phyloP scores from a whole-genome alignment of 225 moss, liverwort and hornwort genomes.

The Pleurozium schreberi region DNA sequence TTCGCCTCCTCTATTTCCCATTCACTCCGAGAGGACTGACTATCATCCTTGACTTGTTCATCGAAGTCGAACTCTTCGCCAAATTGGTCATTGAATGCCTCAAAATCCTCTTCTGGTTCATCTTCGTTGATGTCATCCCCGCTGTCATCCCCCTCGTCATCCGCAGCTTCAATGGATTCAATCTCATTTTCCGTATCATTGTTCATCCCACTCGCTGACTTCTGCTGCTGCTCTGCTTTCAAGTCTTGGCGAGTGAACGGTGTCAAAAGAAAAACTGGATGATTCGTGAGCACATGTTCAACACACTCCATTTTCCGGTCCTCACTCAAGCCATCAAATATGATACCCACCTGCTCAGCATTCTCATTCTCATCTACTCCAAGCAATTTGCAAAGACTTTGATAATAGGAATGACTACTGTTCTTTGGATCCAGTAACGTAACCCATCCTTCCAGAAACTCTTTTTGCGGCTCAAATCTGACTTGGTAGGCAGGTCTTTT shows the following conservation, averaged over 20 bases:
- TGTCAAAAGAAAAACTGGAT: conserved; percentile 60
- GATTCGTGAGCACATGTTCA: conserved; percentile 56
- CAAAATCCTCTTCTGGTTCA: conserved; percentile 16
- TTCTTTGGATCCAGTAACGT: conserved; percentile 37
- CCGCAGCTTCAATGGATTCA: conserved; percentile 1
- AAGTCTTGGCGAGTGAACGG: conserved; percentile 15
- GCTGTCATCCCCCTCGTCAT: not conserved
- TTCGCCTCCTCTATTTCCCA: conserved; percentile 43
- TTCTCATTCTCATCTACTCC: conserved; percentile 38
- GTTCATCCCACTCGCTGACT: not conserved
- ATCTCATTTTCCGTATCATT: not conserved
- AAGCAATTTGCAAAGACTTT: conserved; percentile 44
- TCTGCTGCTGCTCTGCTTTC: not conserved
- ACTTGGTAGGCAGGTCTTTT: conserved; percentile 60
- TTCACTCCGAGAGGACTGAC: not conserved
- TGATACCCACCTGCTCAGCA: conserved; percentile 10
- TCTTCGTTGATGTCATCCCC: conserved; percentile 12
- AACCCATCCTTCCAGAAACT: conserved; percentile 41
- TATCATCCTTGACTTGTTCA: not conserved
- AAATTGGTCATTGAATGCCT: not conserved
- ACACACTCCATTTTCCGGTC: conserved; percentile 48
- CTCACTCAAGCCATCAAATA: conserved; percentile 39
- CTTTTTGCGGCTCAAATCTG: conserved; percentile 69
- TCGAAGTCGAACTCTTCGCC: conserved; percentile 3
- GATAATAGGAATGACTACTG: conserved; percentile 26